Conservation (phyloP, 1,284 basidiomycete species). For the Pseudozyma thailandica region DNA sequence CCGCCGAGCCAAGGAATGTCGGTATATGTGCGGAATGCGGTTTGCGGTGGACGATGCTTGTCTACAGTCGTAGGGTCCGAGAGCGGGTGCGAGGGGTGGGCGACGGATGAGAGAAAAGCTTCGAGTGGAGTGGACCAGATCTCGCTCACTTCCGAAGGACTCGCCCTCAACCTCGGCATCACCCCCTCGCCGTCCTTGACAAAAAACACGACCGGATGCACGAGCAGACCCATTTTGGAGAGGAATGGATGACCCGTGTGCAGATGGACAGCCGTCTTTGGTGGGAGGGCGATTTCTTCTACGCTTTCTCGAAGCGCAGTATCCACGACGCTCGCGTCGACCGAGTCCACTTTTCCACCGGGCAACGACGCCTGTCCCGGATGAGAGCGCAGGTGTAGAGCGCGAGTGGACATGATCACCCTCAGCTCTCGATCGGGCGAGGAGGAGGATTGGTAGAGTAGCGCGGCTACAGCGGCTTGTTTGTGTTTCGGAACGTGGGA, state of each 20-base stretch:
- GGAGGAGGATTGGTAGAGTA: conserved; percentile 34
- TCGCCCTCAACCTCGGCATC: conserved; percentile 14
- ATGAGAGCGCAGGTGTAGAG: conserved; percentile 49
- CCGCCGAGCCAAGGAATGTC: conserved; percentile 49
- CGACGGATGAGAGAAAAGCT: conserved; percentile 28
- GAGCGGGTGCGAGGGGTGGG: not conserved
- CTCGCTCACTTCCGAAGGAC: conserved; percentile 37
- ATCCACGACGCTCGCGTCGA: conserved; percentile 25
- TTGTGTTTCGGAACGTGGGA: conserved; percentile 28
- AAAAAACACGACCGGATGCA: conserved; percentile 52
- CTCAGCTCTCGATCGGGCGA: conserved; percentile 9
- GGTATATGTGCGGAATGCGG: conserved; percentile 42
- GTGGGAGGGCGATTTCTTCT: conserved; percentile 43
- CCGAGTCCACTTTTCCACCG: conserved; percentile 46
- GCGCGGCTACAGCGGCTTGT: conserved; percentile 48
- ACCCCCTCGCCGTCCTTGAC: conserved; percentile 12
- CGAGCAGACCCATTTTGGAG: conserved; percentile 48
- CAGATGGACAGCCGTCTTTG: conserved; percentile 16
- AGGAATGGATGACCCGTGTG: conserved; percentile 48
- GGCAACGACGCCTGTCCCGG: conserved; percentile 52
- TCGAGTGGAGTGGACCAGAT: conserved; percentile 42
- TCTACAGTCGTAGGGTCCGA: conserved; percentile 36
- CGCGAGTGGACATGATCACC: conserved; percentile 50
- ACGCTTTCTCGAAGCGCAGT: conserved; percentile 49
- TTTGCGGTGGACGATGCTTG: conserved; percentile 44